Conservation (phyloP, 1,139 yeast genomes). For the Geotrichum cucujoidarum region DNA sequence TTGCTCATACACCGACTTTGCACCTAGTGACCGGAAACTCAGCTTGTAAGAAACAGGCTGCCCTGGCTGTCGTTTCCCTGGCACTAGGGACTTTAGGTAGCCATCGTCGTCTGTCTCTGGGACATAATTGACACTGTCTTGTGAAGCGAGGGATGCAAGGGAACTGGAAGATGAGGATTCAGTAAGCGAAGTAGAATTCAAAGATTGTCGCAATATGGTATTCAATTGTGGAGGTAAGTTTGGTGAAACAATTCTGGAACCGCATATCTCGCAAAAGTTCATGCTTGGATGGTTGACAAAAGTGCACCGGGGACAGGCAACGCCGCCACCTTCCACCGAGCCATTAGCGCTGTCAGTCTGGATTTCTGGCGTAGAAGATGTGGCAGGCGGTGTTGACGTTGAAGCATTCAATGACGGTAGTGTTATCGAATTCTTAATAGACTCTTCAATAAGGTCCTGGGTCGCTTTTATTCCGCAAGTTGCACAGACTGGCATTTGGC, state of each 20-base stretch:
- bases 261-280: constrained; percentile 82
- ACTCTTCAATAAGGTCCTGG: constrained; percentile 34
- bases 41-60: constrained; percentile 23
- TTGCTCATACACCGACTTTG: constrained; percentile 31
- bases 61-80: constrained; percentile 22
- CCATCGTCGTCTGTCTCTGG: constrained; percentile 25
- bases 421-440: constrained; percentile 22
- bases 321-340: constrained; percentile 37
- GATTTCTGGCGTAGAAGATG: background rate
- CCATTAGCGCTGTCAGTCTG: too few relatives aligned
- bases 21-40: constrained; percentile 38
- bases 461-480: constrained; percentile 70
- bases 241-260: constrained; percentile 48
- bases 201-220: constrained; percentile 11
- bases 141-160: background rate
- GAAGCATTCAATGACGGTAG: background rate
- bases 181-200: constrained; percentile 21
- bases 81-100: constrained; percentile 28
- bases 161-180: constrained; percentile 1
- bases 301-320: constrained; percentile 74
- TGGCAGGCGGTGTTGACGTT: constrained; percentile 1
- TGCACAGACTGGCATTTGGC: constrained; percentile 51
- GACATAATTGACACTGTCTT: constrained; percentile 1
- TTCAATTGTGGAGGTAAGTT: constrained; percentile 30
- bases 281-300: constrained; percentile 79